These are phyloP conservation scores for Penicillium paradoxum DNA, from an alignment of 495 filamentous ascomycete species.

Conservation along the genomic window DNA sequence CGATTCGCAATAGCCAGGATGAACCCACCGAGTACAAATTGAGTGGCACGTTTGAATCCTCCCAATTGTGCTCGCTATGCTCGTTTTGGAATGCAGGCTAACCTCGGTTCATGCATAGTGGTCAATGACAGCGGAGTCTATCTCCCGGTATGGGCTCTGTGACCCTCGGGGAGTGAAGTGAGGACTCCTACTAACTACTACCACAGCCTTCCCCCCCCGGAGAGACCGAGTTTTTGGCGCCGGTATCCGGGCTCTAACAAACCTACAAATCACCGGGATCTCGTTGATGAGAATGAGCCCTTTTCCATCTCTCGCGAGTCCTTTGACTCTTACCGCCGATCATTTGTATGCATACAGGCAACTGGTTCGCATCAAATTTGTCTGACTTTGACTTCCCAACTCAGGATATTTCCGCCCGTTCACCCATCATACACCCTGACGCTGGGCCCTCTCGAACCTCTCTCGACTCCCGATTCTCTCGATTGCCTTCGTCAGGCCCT, in stretches of 20 bases:
- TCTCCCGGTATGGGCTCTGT: conserved; percentile 64
- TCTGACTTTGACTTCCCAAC: neutral
- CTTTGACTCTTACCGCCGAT: conserved; percentile 94
- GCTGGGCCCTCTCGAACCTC: conserved; percentile 60
- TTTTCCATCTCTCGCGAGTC: conserved; percentile 97
- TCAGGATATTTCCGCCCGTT: conserved; percentile 89
- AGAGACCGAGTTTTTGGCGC: conserved; percentile 82
- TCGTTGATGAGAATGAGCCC: conserved; percentile 77
- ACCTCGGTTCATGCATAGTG: conserved; percentile 47
- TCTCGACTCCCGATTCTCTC: conserved; percentile 67
- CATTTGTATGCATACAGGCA: conserved; percentile 64
- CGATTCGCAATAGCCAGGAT: conserved; percentile 53
- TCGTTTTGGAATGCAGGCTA: neutral
- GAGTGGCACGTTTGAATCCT: conserved; percentile 56
- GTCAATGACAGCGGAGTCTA: conserved; percentile 97
- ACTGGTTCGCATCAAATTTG: neutral
- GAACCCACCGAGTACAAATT: conserved; percentile 73
- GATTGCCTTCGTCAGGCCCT: conserved; percentile 47
- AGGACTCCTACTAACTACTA: conserved; percentile 13
- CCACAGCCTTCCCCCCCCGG: conserved; percentile 80
- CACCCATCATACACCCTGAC: conserved; percentile 61
- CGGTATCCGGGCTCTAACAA: conserved; percentile 61
- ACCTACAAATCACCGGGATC: conserved; percentile 64
- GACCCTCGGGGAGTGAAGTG: neutral
- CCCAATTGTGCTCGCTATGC: neutral